Evolutionary conservation across 306 rosid genomes (phyloP).

Genomic region (Nissolia schottii): DNA sequence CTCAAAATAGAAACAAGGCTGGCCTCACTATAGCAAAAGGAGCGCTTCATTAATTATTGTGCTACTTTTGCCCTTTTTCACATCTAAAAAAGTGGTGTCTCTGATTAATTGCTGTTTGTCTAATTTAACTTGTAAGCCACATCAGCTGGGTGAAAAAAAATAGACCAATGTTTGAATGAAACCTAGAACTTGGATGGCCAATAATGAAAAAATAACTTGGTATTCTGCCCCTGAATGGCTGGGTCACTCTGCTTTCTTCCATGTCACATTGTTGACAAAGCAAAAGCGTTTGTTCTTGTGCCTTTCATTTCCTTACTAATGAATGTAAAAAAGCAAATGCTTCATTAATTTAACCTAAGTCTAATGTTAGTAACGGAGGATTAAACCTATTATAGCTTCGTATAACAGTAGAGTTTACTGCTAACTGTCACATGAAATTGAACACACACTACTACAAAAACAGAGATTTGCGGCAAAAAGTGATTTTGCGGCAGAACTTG

Average conservation of each 20-base stretch:
- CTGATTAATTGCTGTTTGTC: not conserved
- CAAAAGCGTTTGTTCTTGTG: not conserved
- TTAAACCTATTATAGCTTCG: too few species aligned
- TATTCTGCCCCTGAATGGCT: not conserved
- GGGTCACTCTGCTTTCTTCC: not conserved
- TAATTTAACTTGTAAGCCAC: not conserved
- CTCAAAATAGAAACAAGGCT: not conserved
- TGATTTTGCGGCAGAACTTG: too few species aligned
- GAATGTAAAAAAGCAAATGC: not conserved
- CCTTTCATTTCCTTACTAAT: not conserved
- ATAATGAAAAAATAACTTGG: not conserved
- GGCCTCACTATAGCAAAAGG: conserved; percentile 2
- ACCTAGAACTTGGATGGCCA: not conserved
- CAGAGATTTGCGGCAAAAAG: too few species aligned
- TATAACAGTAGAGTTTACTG: too few species aligned
- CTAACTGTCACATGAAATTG: too few species aligned
- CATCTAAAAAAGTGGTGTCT: conserved; percentile 11
- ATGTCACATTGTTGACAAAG: not conserved
- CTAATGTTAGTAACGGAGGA: not conserved
- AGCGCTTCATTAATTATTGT: not conserved
- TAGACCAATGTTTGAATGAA: not conserved
- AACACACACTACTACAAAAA: too few species aligned
- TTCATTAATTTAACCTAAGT: not conserved
- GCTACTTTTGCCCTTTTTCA: conserved; percentile 24
- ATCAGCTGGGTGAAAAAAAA: not conserved